Evolutionary conservation across 2,329 filamentous ascomycete species (phyloP).

Genomic region (Colletotrichum filicis): DNA sequence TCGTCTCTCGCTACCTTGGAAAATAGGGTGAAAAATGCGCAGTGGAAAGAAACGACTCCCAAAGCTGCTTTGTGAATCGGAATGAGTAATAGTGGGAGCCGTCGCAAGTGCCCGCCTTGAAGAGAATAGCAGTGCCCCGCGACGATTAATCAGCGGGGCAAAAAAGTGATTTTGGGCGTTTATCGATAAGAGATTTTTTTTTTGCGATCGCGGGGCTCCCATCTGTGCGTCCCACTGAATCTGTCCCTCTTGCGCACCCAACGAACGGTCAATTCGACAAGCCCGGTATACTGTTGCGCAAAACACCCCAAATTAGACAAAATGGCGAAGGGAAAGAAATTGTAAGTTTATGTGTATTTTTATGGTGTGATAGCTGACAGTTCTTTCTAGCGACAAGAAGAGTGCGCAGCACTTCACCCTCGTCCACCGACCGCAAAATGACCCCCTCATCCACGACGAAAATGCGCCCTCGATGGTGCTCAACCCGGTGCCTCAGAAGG

Average conservation of each 20-base stretch:
- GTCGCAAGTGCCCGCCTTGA: constrained; percentile 23
- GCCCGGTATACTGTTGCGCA: too few species aligned
- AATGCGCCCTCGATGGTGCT: constrained; percentile 91
- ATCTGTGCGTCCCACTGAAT: constrained; percentile 13
- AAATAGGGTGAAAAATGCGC: background rate
- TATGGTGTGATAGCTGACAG: constrained; percentile 31
- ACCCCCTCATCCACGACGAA: constrained; percentile 94
- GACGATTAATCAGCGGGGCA: constrained; percentile 41
- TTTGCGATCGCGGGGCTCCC: constrained; percentile 22
- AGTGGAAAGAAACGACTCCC: constrained; percentile 16
- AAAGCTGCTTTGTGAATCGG: constrained; percentile 24
- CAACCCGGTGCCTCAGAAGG: constrained; percentile 68
- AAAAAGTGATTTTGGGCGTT: constrained; percentile 26
- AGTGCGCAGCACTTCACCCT: constrained; percentile 92
- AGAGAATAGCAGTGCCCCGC: constrained; percentile 38
- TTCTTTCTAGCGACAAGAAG: constrained; percentile 78
- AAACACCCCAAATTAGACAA: constrained; percentile 35
- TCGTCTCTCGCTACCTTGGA: background rate
- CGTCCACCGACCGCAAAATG: constrained; percentile 96
- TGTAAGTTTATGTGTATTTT: constrained; percentile 45
- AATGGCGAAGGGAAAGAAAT: constrained; percentile 83
- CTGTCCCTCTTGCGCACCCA: background rate
- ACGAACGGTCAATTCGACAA: background rate
- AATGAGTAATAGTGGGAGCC: constrained; percentile 35
- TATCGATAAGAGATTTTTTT: constrained; percentile 37